Evolutionary conservation across 1,284 basidiomycete genomes (phyloP), one percentile per base, ranked within the genome.

Genomic region (Marasmius tenuissimus): DNA sequence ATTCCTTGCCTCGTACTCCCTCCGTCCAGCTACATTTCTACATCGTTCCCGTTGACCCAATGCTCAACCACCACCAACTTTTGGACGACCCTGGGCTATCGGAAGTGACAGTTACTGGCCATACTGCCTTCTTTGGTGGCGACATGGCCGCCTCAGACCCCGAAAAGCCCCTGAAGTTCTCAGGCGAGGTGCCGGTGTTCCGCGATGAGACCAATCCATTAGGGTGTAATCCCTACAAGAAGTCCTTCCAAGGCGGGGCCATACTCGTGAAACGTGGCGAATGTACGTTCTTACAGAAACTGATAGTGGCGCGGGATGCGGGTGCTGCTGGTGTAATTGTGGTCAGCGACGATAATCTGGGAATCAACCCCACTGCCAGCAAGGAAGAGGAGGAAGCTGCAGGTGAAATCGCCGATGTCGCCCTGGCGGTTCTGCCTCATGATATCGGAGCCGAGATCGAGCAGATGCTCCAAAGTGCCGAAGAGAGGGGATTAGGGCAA

Each of bases 281-380:
- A 12, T 97, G 94, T 72, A 89, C 91, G 2, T 96, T 96, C 75
- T 71, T 93, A 18, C 84, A 92, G 68, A 97, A 96, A 76, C 79
- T 94, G 11, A 57, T 85, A 16, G 67, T 79, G 57, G 93, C 92
- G 4, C 80, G 81, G 45, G 73, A 76, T 14, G 88, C 86, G 1
- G 88, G 86, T 7, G 93, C 92, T 9, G 83, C 83, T 1, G 93
- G 93, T 1, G 84, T 93, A 10, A 74, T 96, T 34, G 85, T 95
- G 35, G 74, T 91, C 65, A 88, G 84, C 68, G 79, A 88, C 63
- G 82, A 85, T 42, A 85, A 92, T 27, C 54, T 66, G 7, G 70
- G 75, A 12, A 80, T 92, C 61, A 91, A 89, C 66, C 91, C 91
- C n/a, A 87, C 88, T 6, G 84, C 87, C 4, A 83, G 81, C 42